Percentiles rank a stretch among this genome's conserved stretches.
Evolutionary conservation across 306 rosid species (phyloP).

Genomic region (Prunus padus): DNA sequence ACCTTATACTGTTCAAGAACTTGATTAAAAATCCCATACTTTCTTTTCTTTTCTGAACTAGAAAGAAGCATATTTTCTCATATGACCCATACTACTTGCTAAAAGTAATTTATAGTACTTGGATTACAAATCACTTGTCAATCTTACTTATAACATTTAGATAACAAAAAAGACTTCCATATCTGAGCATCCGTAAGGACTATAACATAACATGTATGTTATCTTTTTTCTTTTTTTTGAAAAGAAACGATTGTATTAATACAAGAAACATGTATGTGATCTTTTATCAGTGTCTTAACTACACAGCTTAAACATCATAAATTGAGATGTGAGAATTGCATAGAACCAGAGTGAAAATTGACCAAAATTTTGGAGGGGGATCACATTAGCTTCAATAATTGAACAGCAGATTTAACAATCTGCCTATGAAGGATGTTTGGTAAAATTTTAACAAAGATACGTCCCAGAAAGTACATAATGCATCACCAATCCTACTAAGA

Average conservation of each 20-base stretch:
- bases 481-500: not conserved
- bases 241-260: too few relatives aligned
- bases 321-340: not conserved
- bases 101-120: not conserved
- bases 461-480: not conserved
- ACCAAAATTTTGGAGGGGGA: not conserved
- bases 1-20: not conserved
- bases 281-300: not conserved
- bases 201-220: not conserved
- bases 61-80: not conserved
- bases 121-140: not conserved
- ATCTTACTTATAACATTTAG: not conserved
- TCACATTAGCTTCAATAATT: not conserved
- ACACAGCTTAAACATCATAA: slow-evolving; percentile 6
- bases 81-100: not conserved
- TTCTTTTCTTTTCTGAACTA: not conserved
- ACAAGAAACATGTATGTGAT: not conserved
- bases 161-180: not conserved
- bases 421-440: not conserved
- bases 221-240: too few relatives aligned
- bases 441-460: not conserved
- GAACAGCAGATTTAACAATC: slow-evolving; percentile 2
- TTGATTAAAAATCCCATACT: not conserved
- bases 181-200: too few relatives aligned
- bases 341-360: not conserved